Percentiles rank a stretch among this genome's conserved stretches.
Evolutionary conservation across 2,329 filamentous ascomycete genomes (phyloP).

Genomic region (Cladosporium sp.): DNA sequence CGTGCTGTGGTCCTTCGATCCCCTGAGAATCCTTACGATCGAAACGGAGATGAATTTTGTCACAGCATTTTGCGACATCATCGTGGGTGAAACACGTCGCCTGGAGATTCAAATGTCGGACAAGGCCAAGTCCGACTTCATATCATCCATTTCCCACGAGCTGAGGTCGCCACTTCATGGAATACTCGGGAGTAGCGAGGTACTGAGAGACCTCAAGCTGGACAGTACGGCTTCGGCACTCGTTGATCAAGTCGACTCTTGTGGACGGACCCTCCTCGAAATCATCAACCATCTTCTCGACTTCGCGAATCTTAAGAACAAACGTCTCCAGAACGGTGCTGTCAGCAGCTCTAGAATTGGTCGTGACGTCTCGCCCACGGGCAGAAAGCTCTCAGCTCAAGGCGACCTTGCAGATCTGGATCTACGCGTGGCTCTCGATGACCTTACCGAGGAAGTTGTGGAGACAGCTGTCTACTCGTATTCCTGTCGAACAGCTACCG

Average conservation of each 20-base stretch:
- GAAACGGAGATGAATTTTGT: slow-evolving; percentile 35
- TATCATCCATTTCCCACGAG: slow-evolving; percentile 49
- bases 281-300: slow-evolving; percentile 42
- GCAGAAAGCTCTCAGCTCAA: slow-evolving; percentile 9
- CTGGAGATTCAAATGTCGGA: slow-evolving; percentile 37
- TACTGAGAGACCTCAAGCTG: slow-evolving; percentile 34
- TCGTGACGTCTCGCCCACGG: background rate
- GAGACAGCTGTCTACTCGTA: slow-evolving; percentile 40
- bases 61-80: slow-evolving; percentile 37
- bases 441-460: slow-evolving; percentile 48
- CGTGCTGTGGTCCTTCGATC: slow-evolving; percentile 42
- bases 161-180: slow-evolving; percentile 44
- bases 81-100: slow-evolving; percentile 36
- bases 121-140: slow-evolving; percentile 47
- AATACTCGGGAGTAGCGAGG: slow-evolving; percentile 43
- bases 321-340: slow-evolving; percentile 34
- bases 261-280: slow-evolving; percentile 46
- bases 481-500: slow-evolving; percentile 18
- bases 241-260: slow-evolving; percentile 45
- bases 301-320: slow-evolving; percentile 28
- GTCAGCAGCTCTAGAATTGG: slow-evolving; percentile 8
- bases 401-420: slow-evolving; percentile 20
- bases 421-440: slow-evolving; percentile 36
- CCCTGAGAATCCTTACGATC: slow-evolving; percentile 35
- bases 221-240: slow-evolving; percentile 37